Percentiles rank a stretch among this genome's conserved stretches.
Conservation (phyloP, 768 basidiomycete species). For the Filobasidium floriforme region DNA sequence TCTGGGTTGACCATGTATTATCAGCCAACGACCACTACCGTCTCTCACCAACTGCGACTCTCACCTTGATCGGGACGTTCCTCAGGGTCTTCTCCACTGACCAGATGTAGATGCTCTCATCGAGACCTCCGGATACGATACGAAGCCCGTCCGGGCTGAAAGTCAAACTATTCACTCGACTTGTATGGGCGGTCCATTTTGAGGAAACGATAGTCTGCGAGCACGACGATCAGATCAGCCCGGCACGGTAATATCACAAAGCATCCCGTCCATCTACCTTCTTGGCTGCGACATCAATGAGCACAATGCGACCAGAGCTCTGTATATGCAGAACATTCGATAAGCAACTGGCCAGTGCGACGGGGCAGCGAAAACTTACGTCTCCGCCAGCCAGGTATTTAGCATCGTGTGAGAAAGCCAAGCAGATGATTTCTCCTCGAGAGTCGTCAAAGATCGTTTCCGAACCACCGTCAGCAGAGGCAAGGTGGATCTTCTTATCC, state of each 20-base stretch:
- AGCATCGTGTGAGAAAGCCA: conserved; percentile 76
- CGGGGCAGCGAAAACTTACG: conserved; percentile 51
- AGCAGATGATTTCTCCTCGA: conserved; percentile 60
- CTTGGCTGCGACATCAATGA: conserved; percentile 64
- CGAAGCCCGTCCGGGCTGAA: conserved; percentile 69
- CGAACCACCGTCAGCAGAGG: conserved; percentile 55
- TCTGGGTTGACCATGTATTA: conserved; percentile 43
- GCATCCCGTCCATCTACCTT: conserved; percentile 48
- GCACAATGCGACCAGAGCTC: conserved; percentile 71
- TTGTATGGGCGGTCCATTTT: conserved; percentile 80
- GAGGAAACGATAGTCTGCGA: conserved; percentile 46
- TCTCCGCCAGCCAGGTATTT: conserved; percentile 72
- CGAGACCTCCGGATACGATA: conserved; percentile 81
- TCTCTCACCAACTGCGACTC: neutral
- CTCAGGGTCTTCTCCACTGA: conserved; percentile 58
- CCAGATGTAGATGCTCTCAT: conserved; percentile 87
- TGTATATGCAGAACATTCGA: conserved; percentile 38
- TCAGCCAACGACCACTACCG: neutral
- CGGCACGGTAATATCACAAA: neutral
- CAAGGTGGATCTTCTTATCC: conserved; percentile 69
- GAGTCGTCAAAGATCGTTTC: conserved; percentile 53
- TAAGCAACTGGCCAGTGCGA: neutral
- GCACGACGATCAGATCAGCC: neutral
- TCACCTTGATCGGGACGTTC: conserved; percentile 64
- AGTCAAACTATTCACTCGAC: conserved; percentile 66